Evolutionary conservation across 1,284 basidiomycete genomes (phyloP).

Genomic region (Ceratobasidium sp.): DNA sequence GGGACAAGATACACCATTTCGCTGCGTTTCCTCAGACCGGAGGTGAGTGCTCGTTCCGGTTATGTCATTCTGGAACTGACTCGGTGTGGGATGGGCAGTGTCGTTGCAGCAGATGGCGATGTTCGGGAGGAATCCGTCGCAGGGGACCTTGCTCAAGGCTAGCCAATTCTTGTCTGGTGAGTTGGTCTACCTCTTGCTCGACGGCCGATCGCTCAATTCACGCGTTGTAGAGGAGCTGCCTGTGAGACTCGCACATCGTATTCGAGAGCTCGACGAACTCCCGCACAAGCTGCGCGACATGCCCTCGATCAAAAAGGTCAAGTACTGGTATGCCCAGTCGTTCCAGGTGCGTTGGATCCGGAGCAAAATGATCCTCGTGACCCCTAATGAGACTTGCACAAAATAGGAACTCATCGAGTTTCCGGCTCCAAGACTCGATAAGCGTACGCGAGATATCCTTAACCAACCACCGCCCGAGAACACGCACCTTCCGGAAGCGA

Average conservation of each 20-base stretch:
- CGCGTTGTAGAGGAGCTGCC: constrained; percentile 81
- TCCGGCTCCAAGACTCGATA: constrained; percentile 74
- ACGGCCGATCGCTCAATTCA: constrained; percentile 3
- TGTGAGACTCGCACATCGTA: constrained; percentile 92
- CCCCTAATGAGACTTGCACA: constrained; percentile 22
- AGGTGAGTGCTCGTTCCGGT: constrained; percentile 58
- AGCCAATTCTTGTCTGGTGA: constrained; percentile 81
- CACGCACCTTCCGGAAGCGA: constrained; percentile 64
- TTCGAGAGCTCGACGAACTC: constrained; percentile 94
- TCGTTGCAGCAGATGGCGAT: constrained; percentile 91
- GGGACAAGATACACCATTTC: constrained; percentile 94
- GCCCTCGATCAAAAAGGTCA: constrained; percentile 94
- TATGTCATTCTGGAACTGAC: neutral
- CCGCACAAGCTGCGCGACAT: constrained; percentile 92
- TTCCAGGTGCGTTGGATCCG: constrained; percentile 76
- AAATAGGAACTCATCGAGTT: constrained; percentile 85
- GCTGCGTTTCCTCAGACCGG: constrained; percentile 93
- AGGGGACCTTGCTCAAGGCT: constrained; percentile 86
- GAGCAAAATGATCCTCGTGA: constrained; percentile 5
- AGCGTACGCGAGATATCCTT: constrained; percentile 72
- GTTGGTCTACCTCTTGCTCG: constrained; percentile 42
- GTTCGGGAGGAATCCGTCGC: constrained; percentile 85
- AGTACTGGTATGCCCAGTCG: constrained; percentile 98
- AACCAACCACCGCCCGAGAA: constrained; percentile 57
- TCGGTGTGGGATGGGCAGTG: constrained; percentile 57